phyloP scores from a whole-genome alignment of 345 rosid species.

The Clausena lansium region DNA sequence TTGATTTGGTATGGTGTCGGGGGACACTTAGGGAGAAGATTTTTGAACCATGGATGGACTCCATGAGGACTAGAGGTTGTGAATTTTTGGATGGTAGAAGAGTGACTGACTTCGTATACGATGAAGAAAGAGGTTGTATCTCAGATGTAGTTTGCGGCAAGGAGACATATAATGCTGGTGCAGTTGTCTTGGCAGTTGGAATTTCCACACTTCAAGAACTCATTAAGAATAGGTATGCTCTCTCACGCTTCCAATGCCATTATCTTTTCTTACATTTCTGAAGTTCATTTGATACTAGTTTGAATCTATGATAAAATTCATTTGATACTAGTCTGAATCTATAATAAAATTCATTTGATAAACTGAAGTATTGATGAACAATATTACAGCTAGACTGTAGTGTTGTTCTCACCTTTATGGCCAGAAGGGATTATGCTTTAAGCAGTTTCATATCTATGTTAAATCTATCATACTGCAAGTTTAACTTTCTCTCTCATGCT shows the following conservation, averaged over 20 bases:
- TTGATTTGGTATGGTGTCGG: slow-evolving; percentile 46
- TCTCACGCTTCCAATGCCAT: not conserved
- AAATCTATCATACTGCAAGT: not conserved
- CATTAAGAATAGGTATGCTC: slow-evolving; percentile 45
- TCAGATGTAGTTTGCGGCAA: slow-evolving; percentile 46
- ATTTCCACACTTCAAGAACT: slow-evolving; percentile 49
- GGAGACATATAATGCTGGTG: slow-evolving; percentile 41
- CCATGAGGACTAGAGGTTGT: slow-evolving; percentile 42
- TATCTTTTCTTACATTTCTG: not conserved
- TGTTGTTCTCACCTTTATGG: not conserved
- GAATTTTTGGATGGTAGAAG: slow-evolving; percentile 30
- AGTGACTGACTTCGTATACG: slow-evolving; percentile 33
- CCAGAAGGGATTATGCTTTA: not conserved
- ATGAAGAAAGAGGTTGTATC: slow-evolving; percentile 47
- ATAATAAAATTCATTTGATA: not conserved
- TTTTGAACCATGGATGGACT: slow-evolving; percentile 52
- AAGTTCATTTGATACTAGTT: not conserved
- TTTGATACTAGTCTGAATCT: not conserved
- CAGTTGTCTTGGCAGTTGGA: slow-evolving; percentile 53
- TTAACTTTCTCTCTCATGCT: not conserved
- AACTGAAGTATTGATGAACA: not conserved
- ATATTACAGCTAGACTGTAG: not conserved
- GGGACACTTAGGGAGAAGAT: slow-evolving; percentile 44
- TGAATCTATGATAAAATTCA: not conserved
- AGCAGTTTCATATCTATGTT: not conserved